Evolutionary conservation across 2,329 filamentous ascomycete genomes (phyloP).

Genomic region (Alternaria ventricosa): DNA sequence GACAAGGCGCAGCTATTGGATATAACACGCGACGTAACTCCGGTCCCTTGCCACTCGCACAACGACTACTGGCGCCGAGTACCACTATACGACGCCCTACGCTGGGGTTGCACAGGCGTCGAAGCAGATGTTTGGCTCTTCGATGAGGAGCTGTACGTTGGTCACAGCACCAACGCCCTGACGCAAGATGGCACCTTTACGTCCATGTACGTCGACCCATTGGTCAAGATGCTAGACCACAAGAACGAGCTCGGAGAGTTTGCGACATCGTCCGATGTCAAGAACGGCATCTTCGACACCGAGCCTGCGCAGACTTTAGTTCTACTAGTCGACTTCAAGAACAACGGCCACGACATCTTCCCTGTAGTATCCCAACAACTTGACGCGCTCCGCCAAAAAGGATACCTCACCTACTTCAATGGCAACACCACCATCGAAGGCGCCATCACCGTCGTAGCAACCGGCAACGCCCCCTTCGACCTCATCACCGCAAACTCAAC

Average conservation of each 20-base stretch:
- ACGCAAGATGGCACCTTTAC: slow-evolving; percentile 56
- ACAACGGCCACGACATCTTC: slow-evolving; percentile 44
- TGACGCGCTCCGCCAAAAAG: slow-evolving; percentile 54
- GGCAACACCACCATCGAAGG: slow-evolving; percentile 50
- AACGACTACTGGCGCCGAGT: slow-evolving; percentile 66
- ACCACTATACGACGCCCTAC: slow-evolving; percentile 62
- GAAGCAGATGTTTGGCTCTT: slow-evolving; percentile 66
- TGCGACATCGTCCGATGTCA: slow-evolving; percentile 26
- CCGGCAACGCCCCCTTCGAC: slow-evolving; percentile 60
- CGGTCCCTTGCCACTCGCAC: slow-evolving; percentile 63
- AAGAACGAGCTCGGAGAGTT: slow-evolving; percentile 55
- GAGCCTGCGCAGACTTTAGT: slow-evolving; percentile 57
- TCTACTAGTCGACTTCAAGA: slow-evolving; percentile 61
- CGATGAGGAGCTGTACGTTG: slow-evolving; percentile 61
- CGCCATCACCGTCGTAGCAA: slow-evolving; percentile 61
- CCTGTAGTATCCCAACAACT: slow-evolving; percentile 52
- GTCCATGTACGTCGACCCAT: slow-evolving; percentile 61
- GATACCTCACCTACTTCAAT: slow-evolving; percentile 60
- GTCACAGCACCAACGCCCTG: slow-evolving; percentile 58
- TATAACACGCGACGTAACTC: slow-evolving; percentile 57
- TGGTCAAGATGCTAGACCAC: slow-evolving; percentile 57
- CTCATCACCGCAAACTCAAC: slow-evolving; percentile 54
- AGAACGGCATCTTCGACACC: slow-evolving; percentile 60
- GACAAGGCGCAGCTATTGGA: slow-evolving; percentile 53
- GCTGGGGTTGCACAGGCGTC: slow-evolving; percentile 61